Percentiles rank a stretch among this genome's conserved stretches.
Conservation (phyloP, 371 early-diverging fungal genomes). For the Smittium mucronatum region DNA sequence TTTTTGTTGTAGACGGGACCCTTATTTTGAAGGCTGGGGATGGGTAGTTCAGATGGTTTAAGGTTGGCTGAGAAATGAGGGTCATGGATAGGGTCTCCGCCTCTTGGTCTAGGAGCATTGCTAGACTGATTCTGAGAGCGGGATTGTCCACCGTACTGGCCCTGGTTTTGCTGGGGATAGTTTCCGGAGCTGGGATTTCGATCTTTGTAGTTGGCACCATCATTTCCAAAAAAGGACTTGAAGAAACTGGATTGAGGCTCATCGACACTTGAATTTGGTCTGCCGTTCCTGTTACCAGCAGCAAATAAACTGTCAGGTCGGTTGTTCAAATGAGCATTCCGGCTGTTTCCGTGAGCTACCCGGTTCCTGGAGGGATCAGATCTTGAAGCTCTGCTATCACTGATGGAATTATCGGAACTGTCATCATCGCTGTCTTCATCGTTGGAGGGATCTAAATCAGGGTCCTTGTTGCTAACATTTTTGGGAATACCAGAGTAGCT, state of each 20-base stretch:
- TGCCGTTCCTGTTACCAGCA: not conserved
- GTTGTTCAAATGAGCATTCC: not conserved
- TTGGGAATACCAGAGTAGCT: no score
- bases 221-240: constrained; percentile 61
- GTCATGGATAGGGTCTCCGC: not conserved
- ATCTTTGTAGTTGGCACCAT: constrained; percentile 24
- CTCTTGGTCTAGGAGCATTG: no score
- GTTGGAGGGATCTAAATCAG: not conserved
- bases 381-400: not conserved
- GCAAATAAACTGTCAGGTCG: not conserved
- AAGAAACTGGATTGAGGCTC: no score
- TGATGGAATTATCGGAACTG: not conserved
- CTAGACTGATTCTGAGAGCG: no score
- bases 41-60: not conserved
- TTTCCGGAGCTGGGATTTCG: no score
- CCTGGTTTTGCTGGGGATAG: no score
- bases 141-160: no score
- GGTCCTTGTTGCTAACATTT: not conserved
- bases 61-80: not conserved
- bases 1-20: constrained; percentile 24
- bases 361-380: not conserved
- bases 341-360: not conserved
- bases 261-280: constrained; percentile 10
- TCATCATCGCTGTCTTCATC: not conserved
- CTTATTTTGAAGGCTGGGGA: constrained; percentile 5